These are phyloP conservation scores for Russula foetens DNA, from an alignment of 768 basidiomycete species.

Conservation along the genomic window DNA sequence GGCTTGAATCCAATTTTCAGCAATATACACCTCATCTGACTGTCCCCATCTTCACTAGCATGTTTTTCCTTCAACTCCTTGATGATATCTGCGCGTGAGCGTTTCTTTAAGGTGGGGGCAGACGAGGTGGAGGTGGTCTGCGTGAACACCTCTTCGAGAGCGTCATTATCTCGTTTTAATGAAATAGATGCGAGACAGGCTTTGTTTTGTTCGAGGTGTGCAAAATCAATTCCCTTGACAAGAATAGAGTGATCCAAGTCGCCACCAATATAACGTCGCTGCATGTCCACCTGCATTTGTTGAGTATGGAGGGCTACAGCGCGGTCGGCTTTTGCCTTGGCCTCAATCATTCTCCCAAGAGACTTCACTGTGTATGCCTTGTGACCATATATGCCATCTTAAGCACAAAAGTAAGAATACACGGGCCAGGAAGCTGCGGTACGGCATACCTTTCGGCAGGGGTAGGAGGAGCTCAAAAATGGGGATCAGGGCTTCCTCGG, in stretches of 20 bases:
- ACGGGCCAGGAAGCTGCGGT: no score
- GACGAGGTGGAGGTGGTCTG: conserved; percentile 32
- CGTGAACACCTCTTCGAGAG: conserved; percentile 67
- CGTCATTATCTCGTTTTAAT: conserved; percentile 64
- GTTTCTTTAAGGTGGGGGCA: conserved; percentile 43
- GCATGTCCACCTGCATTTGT: conserved; percentile 73
- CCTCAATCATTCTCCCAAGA: no score
- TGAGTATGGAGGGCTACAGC: no score
- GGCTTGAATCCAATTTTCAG: conserved; percentile 58
- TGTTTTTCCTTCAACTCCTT: conserved; percentile 65
- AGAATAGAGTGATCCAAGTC: conserved; percentile 80
- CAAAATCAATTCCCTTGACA: conserved; percentile 85
- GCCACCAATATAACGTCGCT: conserved; percentile 74
- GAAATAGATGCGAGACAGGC: conserved; percentile 42
- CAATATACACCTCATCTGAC: conserved; percentile 24
- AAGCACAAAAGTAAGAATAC: no score
- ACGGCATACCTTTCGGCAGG: no score
- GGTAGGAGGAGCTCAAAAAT: no score
- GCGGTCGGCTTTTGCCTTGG: no score
- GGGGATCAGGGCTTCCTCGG: no score
- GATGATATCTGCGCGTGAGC: conserved; percentile 72
- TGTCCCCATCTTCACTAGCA: conserved; percentile 18
- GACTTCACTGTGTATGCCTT: no score
- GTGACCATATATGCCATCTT: no score
- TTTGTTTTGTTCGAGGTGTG: conserved; percentile 78